Evolutionary conservation across 1,284 basidiomycete genomes (phyloP), one percentile per base, ranked within the genome.

Genomic region (Leucoagaricus sp.): DNA sequence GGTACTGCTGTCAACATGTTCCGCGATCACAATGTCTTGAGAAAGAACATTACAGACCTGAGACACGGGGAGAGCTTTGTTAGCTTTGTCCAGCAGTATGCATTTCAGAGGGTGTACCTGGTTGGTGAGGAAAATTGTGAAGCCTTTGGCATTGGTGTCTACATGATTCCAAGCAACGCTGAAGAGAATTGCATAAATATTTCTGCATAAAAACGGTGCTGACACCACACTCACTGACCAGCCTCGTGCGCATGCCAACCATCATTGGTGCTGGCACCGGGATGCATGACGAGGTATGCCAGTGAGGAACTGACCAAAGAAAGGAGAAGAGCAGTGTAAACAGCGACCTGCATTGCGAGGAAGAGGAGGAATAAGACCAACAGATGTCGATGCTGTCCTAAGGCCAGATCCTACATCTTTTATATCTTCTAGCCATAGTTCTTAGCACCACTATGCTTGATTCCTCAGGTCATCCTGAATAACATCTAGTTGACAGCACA

Each of bases 61-160:
- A 48, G 5, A 8, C 12, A 12, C n/a, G 17, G 15, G 15, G 10
- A 29, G 25, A 3, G 19, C 19, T 12, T 33, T n/a, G 38, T 19
- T 8, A 29, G 38, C 15, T 4, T 4, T 7, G 4, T 29, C 26
- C 15, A 23, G 28, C 38, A 33, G 21, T 9, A 28, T 8, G 17
- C 13, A n/a, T 29, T 23, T 31, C 29, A 38, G 7, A 23, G 8
- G 3, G 17, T 25, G 13, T 57, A 57, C 55, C 44, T 57, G 55
- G 41, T 57, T 57, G 41, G 55, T 57, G 21, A 57, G 56, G 29
- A 52, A 23, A 21, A 58, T 40, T 25, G 56, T 36, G 31, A 58
- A 58, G 2, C 13, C 7, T 21, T 13, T 13, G 21, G 56, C 28
- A n/a, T 58, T 51, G 23, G 56, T 58, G n/a, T 50, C 41, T 7